Evolutionary conservation across 306 rosid species (phyloP).

Genomic region (Begonia masoniana): DNA sequence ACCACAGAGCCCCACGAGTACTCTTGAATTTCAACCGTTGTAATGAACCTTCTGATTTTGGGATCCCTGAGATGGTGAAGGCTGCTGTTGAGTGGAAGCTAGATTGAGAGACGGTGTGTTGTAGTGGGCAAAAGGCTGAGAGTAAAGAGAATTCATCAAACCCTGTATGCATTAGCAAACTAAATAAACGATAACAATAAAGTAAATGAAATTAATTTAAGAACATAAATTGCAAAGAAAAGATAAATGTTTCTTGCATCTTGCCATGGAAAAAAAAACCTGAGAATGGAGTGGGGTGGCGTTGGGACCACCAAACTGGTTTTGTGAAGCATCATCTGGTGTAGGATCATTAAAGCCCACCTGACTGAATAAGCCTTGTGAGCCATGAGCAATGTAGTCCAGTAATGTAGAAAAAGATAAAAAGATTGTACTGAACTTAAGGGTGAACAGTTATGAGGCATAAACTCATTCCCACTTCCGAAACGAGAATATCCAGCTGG

Average conservation of each 20-base stretch:
- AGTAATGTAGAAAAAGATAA: constrained; percentile 15
- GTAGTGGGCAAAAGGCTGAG: constrained; percentile 95
- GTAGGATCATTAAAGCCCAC: constrained; percentile 83
- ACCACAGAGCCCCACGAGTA: constrained; percentile 33
- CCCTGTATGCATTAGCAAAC: constrained; percentile 36
- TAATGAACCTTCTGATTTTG: constrained; percentile 90
- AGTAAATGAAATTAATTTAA: not conserved
- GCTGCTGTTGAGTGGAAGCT: constrained; percentile 75
- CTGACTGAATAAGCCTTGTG: constrained; percentile 91
- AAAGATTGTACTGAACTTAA: not conserved
- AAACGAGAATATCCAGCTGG: constrained; percentile 96
- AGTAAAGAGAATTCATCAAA: constrained; percentile 76
- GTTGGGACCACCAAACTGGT: constrained; percentile 64
- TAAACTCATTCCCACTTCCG: constrained; percentile 87
- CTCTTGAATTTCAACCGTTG: constrained; percentile 56
- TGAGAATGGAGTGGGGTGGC: constrained; percentile 90
- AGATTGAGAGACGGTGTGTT: constrained; percentile 80
- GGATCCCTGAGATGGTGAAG: constrained; percentile 65
- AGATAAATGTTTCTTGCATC: constrained; percentile 1
- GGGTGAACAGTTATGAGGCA: constrained; percentile 26
- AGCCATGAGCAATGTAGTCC: constrained; percentile 94
- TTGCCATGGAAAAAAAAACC: constrained; percentile 28
- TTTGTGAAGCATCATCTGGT: constrained; percentile 81
- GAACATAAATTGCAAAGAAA: not conserved
- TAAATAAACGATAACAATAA: not conserved